Conservation (phyloP, 208 protist species). For the Strigomonas culicis region DNA sequence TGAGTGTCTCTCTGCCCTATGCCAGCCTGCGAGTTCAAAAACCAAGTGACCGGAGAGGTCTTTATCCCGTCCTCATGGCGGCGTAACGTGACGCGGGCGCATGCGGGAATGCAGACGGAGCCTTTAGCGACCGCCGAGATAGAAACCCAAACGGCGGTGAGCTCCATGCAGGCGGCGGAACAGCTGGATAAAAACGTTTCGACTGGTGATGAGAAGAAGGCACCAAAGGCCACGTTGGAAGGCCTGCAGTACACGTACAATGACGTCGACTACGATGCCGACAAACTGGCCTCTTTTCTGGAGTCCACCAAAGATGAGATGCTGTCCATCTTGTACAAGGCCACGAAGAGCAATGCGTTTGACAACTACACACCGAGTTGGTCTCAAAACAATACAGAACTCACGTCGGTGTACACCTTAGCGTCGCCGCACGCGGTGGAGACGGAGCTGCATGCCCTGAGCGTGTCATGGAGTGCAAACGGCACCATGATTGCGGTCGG, state of each 20-base stretch:
- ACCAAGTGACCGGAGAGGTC: conserved; percentile 73
- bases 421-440: conserved; percentile 53
- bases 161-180: conserved; percentile 44
- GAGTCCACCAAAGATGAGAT: conserved; percentile 43
- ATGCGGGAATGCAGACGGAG: conserved; percentile 49
- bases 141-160: conserved; percentile 68
- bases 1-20: too few relatives aligned
- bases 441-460: conserved; percentile 61
- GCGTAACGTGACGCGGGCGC: conserved; percentile 25
- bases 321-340: conserved; percentile 62
- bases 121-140: conserved; percentile 23
- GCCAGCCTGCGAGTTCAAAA: conserved; percentile 64
- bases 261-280: conserved; percentile 45
- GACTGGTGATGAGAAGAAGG: conserved; percentile 31
- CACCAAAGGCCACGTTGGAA: conserved; percentile 49
- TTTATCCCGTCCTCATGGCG: conserved; percentile 57
- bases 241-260: conserved; percentile 84
- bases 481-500: conserved; percentile 82
- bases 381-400: conserved; percentile 55
- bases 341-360: conserved; percentile 68
- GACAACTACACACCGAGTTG: conserved; percentile 87
- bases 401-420: conserved; percentile 63
- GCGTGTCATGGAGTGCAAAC: conserved; percentile 78
- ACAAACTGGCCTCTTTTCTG: conserved; percentile 59
- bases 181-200: conserved; percentile 68